These are phyloP conservation scores for Phoma sp. DNA, from an alignment of 2,329 filamentous ascomycete genomes.

Conservation along the genomic window DNA sequence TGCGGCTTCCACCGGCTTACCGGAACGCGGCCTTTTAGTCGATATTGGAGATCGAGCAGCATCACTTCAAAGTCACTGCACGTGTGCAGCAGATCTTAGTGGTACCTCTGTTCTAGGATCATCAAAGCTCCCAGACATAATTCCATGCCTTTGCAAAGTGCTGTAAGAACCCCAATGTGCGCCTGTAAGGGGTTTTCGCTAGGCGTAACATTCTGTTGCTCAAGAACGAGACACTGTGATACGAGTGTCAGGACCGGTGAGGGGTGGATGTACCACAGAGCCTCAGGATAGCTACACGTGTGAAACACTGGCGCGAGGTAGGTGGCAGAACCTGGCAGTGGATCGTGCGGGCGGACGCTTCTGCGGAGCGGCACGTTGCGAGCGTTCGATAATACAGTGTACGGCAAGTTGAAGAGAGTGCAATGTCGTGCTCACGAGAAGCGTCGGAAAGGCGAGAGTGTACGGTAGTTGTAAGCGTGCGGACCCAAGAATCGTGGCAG, in stretches of 20 bases:
- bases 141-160: slow-evolving; percentile 4
- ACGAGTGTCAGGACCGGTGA: slow-evolving; percentile 1
- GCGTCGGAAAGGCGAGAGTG: slow-evolving; percentile 7
- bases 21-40: not conserved
- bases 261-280: slow-evolving; percentile 5
- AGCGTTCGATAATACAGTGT: slow-evolving; percentile 7
- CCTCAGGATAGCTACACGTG: slow-evolving; percentile 17
- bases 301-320: slow-evolving; percentile 13
- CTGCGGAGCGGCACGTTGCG: slow-evolving; percentile 4
- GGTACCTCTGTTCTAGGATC: not conserved
- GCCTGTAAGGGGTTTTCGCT: not conserved
- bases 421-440: not conserved
- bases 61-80: not conserved
- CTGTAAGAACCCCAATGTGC: not conserved
- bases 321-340: not conserved
- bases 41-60: not conserved
- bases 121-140: not conserved
- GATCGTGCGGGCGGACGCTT: not conserved
- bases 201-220: not conserved
- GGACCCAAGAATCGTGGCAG: slow-evolving; percentile 6
- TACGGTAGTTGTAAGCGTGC: slow-evolving; percentile 14
- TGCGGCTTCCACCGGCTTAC: slow-evolving; percentile 12
- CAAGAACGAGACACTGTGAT: not conserved
- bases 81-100: not conserved
- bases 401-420: slow-evolving; percentile 10